A percentile compares a stretch with the other conserved stretches of the same genome.
Conservation (phyloP, 2,329 filamentous ascomycete species). For the Aspergillus tanneri region DNA sequence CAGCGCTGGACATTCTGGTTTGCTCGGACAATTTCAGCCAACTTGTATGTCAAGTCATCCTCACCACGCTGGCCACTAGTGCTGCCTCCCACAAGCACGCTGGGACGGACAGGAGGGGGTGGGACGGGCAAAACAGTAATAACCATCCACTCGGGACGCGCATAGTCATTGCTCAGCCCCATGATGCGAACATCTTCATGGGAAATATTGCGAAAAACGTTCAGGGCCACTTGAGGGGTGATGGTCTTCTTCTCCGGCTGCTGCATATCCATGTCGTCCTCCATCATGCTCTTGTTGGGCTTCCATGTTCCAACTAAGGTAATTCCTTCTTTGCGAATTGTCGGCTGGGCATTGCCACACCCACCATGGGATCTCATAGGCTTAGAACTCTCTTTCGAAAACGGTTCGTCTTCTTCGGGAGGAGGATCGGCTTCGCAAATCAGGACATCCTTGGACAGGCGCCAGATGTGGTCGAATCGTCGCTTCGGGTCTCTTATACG, state of each 20-base stretch:
- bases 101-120: slow-evolving; percentile 90
- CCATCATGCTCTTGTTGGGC: slow-evolving; percentile 70
- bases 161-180: slow-evolving; percentile 91
- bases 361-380: slow-evolving; percentile 70
- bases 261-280: slow-evolving; percentile 54
- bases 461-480: slow-evolving; percentile 90
- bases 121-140: slow-evolving; percentile 92
- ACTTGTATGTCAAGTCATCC: slow-evolving; percentile 98
- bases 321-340: slow-evolving; percentile 81
- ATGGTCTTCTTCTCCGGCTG: slow-evolving; percentile 77
- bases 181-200: slow-evolving; percentile 80
- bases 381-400: slow-evolving; percentile 62
- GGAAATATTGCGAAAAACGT: slow-evolving; percentile 81
- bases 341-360: slow-evolving; percentile 87
- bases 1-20: slow-evolving; percentile 93
- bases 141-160: slow-evolving; percentile 97
- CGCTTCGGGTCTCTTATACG: slow-evolving; percentile 86
- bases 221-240: slow-evolving; percentile 78
- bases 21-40: slow-evolving; percentile 96
- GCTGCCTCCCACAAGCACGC: slow-evolving; percentile 94
- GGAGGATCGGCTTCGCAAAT: slow-evolving; percentile 77
- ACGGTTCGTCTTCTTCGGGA: slow-evolving; percentile 66
- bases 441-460: slow-evolving; percentile 83
- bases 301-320: slow-evolving; percentile 77
- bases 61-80: slow-evolving; percentile 90